Evolutionary conservation across 2,329 filamentous ascomycete genomes (phyloP).

Genomic region (Beauveria sp.): DNA sequence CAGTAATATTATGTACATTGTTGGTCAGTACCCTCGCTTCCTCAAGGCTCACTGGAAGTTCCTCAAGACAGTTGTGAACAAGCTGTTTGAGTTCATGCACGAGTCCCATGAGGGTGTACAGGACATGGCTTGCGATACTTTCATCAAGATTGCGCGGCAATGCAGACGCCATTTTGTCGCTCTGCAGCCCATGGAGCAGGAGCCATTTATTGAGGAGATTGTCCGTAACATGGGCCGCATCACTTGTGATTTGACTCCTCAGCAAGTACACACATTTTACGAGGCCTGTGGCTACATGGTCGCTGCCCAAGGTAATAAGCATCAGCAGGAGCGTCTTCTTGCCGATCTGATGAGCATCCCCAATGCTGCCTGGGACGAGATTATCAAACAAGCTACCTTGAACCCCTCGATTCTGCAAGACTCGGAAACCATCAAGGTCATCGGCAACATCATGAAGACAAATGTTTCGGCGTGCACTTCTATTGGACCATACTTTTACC

Average conservation of each 20-base stretch:
- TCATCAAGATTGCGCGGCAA: constrained; percentile 99
- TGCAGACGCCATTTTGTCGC: constrained; percentile 97
- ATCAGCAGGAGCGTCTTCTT: constrained; percentile 85
- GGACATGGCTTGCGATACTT: constrained; percentile 99
- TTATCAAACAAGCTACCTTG: constrained; percentile 79
- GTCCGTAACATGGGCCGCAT: constrained; percentile 94
- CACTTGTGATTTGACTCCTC: constrained; percentile 87
- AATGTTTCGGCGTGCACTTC: constrained; percentile 98
- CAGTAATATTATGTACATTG: constrained; percentile 99
- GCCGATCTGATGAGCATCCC: constrained; percentile 88
- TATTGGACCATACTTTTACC: constrained; percentile 95
- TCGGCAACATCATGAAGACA: constrained; percentile 99
- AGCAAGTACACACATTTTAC: constrained; percentile 98
- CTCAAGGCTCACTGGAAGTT: constrained; percentile 99
- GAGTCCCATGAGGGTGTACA: constrained; percentile 98
- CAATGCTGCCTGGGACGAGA: constrained; percentile 90
- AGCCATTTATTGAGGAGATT: constrained; percentile 98
- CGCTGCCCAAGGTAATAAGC: constrained; percentile 90
- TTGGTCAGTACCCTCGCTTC: constrained; percentile 96
- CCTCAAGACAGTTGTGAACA: constrained; percentile 98
- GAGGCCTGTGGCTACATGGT: constrained; percentile 99
- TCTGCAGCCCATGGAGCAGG: constrained; percentile 84
- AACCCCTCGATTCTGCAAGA: constrained; percentile 86
- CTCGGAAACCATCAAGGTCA: constrained; percentile 91
- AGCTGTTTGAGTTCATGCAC: constrained; percentile 99